Base-by-base conservation (phyloP, 2,329 filamentous ascomycete species). In the Rhinocladiella similis region DNA sequence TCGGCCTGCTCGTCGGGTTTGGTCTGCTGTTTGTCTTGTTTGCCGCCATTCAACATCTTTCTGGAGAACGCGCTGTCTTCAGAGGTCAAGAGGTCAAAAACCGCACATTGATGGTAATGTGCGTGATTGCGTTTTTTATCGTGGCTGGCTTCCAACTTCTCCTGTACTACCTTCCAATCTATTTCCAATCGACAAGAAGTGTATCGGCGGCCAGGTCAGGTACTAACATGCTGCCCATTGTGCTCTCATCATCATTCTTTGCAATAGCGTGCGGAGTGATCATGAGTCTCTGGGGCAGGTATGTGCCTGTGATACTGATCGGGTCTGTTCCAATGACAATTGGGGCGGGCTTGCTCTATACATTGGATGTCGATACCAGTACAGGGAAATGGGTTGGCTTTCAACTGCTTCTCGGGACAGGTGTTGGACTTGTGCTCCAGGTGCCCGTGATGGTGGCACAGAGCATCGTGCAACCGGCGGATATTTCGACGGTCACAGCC, bases 111-210 rank as follows among this genome's bases (percentile, higher is more conserved):
- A 65, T 59, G 16, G 63, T 66, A 10, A 62, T 65, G 16, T 70
- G 66, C 33, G 38, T 67, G 5, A 77, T 68, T 57, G 62, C 68
- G 7, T 70, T 76, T 60, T 68, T 75, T 58, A 58, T 67, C 25
- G 58, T 57, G 1, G 72, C 73, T 13, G 51, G 57, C 14, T 74
- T 69, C 48, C 69, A 73, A 50, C 16, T 73, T 13, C 39, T 72
- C 2, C 60, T 78, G 9, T 78, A 77, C 64, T 78, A 75, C n/a
- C n/a, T 38, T 13, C 35, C 35, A 16, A 74, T 80, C 20, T 80
- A 77, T 62, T 80, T 80, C 67, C 77, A 80, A 62, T 66, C 69
- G 1, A 67, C 78, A 9, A 59, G 65, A 13, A 66, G 67, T 47
- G 65, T 65, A 9, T 68, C 61, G 6, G 66, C 77, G 0, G 65